These are phyloP conservation scores for Hypomyces rosellus DNA, from an alignment of 2,329 filamentous ascomycete genomes.

Conservation along the genomic window DNA sequence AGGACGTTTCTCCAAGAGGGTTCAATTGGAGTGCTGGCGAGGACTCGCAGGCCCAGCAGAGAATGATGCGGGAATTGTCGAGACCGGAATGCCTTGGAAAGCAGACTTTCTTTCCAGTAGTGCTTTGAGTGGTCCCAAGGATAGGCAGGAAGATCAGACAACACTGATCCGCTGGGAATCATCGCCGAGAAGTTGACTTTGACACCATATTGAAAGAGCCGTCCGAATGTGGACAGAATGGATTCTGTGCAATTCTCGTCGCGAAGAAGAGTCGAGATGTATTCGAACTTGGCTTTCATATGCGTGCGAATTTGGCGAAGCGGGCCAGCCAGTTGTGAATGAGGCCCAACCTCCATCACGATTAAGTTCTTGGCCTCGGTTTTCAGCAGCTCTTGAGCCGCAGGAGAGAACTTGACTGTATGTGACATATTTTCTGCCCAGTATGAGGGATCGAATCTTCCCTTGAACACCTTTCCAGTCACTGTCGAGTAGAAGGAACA, in stretches of 20 bases:
- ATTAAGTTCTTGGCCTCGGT: not conserved
- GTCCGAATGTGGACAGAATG: no score
- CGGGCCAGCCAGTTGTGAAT: slow-evolving; percentile 12
- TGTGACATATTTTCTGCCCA: slow-evolving; percentile 26
- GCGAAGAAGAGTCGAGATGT: slow-evolving; percentile 7
- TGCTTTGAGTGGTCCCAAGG: slow-evolving; percentile 11
- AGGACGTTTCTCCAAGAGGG: slow-evolving; percentile 37
- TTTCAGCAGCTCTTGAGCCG: slow-evolving; percentile 6
- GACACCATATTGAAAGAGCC: no score
- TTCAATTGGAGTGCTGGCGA: slow-evolving; percentile 24
- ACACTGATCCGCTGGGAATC: no score
- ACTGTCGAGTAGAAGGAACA: slow-evolving; percentile 23
- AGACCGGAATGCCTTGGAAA: slow-evolving; percentile 9
- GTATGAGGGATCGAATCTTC: slow-evolving; percentile 16
- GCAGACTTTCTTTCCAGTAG: slow-evolving; percentile 12
- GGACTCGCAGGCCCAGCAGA: slow-evolving; percentile 22
- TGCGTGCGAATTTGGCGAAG: slow-evolving; percentile 13
- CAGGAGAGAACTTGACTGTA: slow-evolving; percentile 21
- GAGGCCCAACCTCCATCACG: slow-evolving; percentile 19
- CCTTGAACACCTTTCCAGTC: slow-evolving; percentile 20
- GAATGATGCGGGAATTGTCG: slow-evolving; percentile 20
- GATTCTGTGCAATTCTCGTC: not conserved
- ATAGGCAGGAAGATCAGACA: slow-evolving; percentile 14
- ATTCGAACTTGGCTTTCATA: slow-evolving; percentile 15
- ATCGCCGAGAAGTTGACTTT: no score